Evolutionary conservation across 2,329 filamentous ascomycete species (phyloP), one percentile per base, ranked within the genome.

Genomic region (Fusarium succisae): DNA sequence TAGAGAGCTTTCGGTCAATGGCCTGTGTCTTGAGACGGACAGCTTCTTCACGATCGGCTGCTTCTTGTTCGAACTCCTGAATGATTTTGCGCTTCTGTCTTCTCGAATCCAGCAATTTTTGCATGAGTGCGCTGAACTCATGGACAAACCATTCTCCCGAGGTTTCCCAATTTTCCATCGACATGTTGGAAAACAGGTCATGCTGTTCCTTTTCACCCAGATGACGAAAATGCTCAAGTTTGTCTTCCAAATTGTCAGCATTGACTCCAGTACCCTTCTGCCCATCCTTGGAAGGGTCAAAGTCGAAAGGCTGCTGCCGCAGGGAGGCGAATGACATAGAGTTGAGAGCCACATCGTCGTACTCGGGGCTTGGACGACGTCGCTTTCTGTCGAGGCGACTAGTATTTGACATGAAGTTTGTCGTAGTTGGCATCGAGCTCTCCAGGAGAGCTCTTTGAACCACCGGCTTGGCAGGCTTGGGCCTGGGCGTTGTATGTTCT

Each of bases 61-160:
- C 85, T 80, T 91, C 88, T 13, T 80, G 80, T 79, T 91, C 89
- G 67, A 89, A 91, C 32, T 81, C 79, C 37, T 84, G 82, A 37
- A 90, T 84, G 66, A 86, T 81, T 45, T 81, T 79, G 55, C 89
- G 84, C 80, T 89, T 90, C 20, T 80, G 81, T 65, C 84, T 84
- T 15, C 89, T 84, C 26, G 86, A 83, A 57, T 85, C 82, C 66
- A 84, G 85, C 70, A 91, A 79, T 59, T 81, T 82, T 68, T 83
- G 80, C 78, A 90, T 84, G 47, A 91, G 80, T 7, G 82, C 82
- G 13, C 84, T 81, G 69, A 91, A 91, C 69, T 86, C 86, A 48
- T 85, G 84, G 28, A 89, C 81, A 63, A 91, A 89, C 89, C 89
- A 91, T 72, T 90, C 88, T 10, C 89, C 89, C 3, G 88, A 85